Evolutionary conservation across 352 stramenopile genomes (phyloP), one percentile per base, ranked within the genome.

Genomic region (Phytophthora hibernalis): DNA sequence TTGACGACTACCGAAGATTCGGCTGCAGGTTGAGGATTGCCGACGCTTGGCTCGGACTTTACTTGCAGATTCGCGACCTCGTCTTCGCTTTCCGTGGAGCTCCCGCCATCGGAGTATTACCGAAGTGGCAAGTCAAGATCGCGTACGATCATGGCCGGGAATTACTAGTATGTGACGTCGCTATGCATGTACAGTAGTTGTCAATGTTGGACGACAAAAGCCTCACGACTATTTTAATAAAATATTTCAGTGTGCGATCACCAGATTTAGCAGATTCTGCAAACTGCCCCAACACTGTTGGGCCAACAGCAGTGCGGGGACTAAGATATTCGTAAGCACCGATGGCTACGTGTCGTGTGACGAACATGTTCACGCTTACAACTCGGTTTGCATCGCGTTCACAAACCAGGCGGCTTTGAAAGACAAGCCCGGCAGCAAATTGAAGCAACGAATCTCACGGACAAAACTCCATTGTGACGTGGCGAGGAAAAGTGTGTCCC

Each of bases 61-160:
- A 71, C 13, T 55, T 61, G 52, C 24, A 52, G 12, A 15, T 56
- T 64, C 9, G 35, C 9, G 18, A 6, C 31, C 10, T 65, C 48
- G 22, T 64, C 53, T 31, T 73, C 59, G 40, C 59, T 73, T 43
- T 73, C 65, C 22, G 59, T 69, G 31, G 60, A 57, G 48, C 60
- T 74, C 47, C 65, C 48, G 28, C 45, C 64, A 20, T 59, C 65
- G 18, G 62, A 70, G 40, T n/a, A 31, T 31, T 31, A n/a, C n/a
- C 26, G 26, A 31, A 5, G 26, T 31, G 26, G 26, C 26, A 31
- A 31, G 26, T 5, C 26, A 31, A 31, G 26, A 31, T 31, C 26
- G 18, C n/a, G 55, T 65, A 61, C 2, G 20, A 31, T 10, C 26
- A 31, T 31, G 26, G 26, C 4, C 5, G 26, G 26, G 26, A 7